Base-by-base conservation (phyloP, 106 monocot genomes). In the Allium fistulosum region DNA sequence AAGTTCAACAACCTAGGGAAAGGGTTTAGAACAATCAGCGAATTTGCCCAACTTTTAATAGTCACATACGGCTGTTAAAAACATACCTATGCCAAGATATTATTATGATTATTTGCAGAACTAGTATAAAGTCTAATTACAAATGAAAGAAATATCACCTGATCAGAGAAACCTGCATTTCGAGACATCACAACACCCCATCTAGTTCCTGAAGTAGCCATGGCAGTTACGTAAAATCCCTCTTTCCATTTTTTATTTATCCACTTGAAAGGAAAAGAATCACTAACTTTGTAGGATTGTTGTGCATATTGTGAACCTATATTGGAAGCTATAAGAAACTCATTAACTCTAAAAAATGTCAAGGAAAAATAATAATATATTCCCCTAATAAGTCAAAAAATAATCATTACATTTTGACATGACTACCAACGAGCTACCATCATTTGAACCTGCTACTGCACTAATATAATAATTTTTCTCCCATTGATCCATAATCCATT, bases 401-500 rank as follows among this genome's bases (percentile, higher is more conserved):
- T 70, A 66, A 48, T 10, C 17, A 46, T 28, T 74, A 87, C 86
- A 87, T 88, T 84, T 88, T 10, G 92, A 92, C 92, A 92, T 92
- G 14, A 92, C 85, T 65, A 92, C 87, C 66, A 92, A 74, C 48
- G 92, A 88, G 69, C 82, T 85, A 15, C 82, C 87, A 69, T 92
- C 85, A 56, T 80, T 88, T 67, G 88, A 78, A 50, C 92, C 92
- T 63, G 92, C 87, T 51, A 92, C 63, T 57, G 87, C 85, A 70
- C 82, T 92, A 37, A 92, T 92, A 65, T 92, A 92, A 72, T 85
- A 92, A 59, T 85, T 92, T 67, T 82, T 92, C 67, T 92, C 92
- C 92, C 92, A 92, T 62, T 92, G 92, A 51, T 92, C 87, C 92
- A 92, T 83, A 61, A 92, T 92, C 92, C 92, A 92, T 72, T 92